Base-by-base conservation (phyloP, 257 asterid species). In the Ilex aquifolium region DNA sequence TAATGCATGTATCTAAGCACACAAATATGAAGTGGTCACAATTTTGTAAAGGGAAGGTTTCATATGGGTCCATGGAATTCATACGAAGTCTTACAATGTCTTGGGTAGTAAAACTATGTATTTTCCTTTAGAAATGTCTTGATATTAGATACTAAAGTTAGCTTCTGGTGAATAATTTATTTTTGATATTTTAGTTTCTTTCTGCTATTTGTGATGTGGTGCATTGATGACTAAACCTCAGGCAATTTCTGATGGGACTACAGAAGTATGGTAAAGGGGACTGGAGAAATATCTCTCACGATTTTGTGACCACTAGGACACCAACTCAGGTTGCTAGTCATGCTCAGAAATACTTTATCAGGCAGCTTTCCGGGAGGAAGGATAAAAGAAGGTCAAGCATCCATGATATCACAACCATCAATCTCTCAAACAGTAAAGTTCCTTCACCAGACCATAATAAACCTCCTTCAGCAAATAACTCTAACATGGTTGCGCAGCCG, bases 251-350 rank as follows among this genome's bases (percentile, higher is more conserved):
- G 79, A 46, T 86, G 88, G 98, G 98, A 40, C 77, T 91, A 44
- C 88, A 88, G 56, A 88, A 88, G 82, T 91, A 86, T 60, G 98
- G 96, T 4, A 91, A 91, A 65, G 98, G 98, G n/a, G 98, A 88
- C 60, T 91, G 98, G 98, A 65, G 98, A 57, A 91, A 83, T 53
- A 91, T 91, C 3, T 86, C 98, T 2, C 85, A 90, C 27, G 84
- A 88, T 65, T 88, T 85, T 32, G 98, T 88, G 74, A 85, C 88
- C 12, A 75, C 92, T 6, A 77, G 98, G 69, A 88, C 98, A 6
- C 95, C 96, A 15, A 91, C 96, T 10, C 98, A 91, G 65, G 98
- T 91, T 0, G 98, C 98, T 0, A 91, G 98, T 49, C 98, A 91
- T 63, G 98, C 98, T 50, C 96, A 91, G 72, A 91, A 91, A 80